Evolutionary conservation across 148 eudicot species (phyloP).

Genomic region (Suaeda aralocaspica): DNA sequence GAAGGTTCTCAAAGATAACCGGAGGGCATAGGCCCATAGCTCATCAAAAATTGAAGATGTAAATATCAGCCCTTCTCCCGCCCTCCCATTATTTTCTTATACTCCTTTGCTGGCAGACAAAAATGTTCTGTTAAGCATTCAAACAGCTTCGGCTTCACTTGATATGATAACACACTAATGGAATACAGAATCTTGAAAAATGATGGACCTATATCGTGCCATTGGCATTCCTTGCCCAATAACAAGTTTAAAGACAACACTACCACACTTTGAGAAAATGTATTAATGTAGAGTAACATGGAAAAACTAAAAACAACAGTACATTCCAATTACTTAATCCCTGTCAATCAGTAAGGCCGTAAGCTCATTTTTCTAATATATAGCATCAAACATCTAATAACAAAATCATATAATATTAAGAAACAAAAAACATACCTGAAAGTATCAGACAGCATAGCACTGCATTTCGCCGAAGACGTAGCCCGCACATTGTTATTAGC

Average conservation of each 20-base stretch:
- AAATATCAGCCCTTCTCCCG: no score
- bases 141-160: not conserved
- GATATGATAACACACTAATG: not conserved
- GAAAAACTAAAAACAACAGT: no score
- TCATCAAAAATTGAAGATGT: not conserved
- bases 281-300: no score
- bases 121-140: not conserved
- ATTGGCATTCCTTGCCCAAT: not conserved
- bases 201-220: not conserved
- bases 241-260: not conserved
- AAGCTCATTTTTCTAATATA: not conserved
- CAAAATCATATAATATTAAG: not conserved
- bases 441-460: slow-evolving; percentile 21
- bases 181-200: not conserved
- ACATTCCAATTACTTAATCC: not conserved
- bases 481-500: slow-evolving; percentile 13
- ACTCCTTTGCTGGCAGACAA: no score
- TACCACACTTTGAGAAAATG: no score
- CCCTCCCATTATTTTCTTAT: no score
- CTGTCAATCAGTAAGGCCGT: not conserved
- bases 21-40: not conserved
- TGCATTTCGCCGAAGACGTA: slow-evolving; percentile 22
- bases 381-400: not conserved
- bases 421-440: slow-evolving; percentile 7
- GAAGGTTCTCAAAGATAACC: not conserved